Conservation (phyloP, 306 rosid genomes). For the Vachellia collinsii region DNA sequence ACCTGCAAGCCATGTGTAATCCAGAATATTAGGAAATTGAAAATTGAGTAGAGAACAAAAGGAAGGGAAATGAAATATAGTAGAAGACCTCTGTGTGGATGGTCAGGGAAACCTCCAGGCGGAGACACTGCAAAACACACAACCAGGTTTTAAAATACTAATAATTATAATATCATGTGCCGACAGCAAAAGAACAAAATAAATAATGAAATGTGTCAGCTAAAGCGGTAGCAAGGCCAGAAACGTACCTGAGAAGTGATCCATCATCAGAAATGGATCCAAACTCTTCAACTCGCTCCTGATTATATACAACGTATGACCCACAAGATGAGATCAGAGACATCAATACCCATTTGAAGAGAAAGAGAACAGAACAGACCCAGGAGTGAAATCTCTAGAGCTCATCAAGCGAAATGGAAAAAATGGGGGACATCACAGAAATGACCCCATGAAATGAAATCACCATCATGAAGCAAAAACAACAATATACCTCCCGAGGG, state of each 20-base stretch:
- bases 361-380: not conserved
- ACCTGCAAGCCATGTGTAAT: conserved; percentile 46
- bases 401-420: not conserved
- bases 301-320: not conserved
- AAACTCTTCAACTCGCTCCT: conserved; percentile 50
- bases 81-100: conserved; percentile 56
- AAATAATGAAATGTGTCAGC: not conserved
- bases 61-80: not conserved
- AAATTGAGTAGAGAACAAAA: not conserved
- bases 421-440: not conserved
- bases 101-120: conserved; percentile 55
- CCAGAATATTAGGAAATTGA: not conserved
- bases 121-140: conserved; percentile 47
- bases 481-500: conserved; percentile 48
- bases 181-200: not conserved
- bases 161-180: not conserved
- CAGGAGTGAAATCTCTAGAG: not conserved
- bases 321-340: conserved; percentile 11
- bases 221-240: not conserved
- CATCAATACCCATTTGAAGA: conserved; percentile 13
- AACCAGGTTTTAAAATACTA: conserved; percentile 6
- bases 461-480: not conserved
- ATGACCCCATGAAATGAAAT: not conserved
- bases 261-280: conserved; percentile 56
- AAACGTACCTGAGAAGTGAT: conserved; percentile 52